phyloP scores from a whole-genome alignment of 2,329 filamentous ascomycete species.

The Aspergillus sp. region DNA sequence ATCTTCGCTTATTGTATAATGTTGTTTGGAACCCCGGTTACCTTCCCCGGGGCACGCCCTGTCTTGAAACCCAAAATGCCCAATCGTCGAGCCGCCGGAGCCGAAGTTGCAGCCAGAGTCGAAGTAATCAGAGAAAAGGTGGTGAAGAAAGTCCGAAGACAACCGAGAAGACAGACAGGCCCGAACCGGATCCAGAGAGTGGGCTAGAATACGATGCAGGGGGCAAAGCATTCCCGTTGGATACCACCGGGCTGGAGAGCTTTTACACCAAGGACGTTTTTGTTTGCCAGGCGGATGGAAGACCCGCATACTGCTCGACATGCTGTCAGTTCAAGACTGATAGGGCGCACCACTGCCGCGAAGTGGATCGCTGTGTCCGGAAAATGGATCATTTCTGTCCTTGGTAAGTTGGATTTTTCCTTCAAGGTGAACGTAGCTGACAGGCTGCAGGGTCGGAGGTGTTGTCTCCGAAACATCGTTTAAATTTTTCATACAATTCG shows the following conservation, averaged over 20 bases:
- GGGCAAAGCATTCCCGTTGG: slow-evolving; percentile 36
- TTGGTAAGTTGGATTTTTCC: slow-evolving; percentile 45
- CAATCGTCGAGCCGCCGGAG: slow-evolving; percentile 12
- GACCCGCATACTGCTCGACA: slow-evolving; percentile 79
- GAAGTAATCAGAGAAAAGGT: slow-evolving; percentile 19
- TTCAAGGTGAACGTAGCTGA: slow-evolving; percentile 8
- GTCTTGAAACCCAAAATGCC: slow-evolving; percentile 20
- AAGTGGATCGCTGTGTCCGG: slow-evolving; percentile 72
- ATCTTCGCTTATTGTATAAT: slow-evolving; percentile 65
- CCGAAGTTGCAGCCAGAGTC: neutral
- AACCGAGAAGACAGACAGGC: slow-evolving; percentile 17
- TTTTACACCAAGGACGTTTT: slow-evolving; percentile 84
- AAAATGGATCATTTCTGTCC: slow-evolving; percentile 98
- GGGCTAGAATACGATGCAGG: slow-evolving; percentile 18
- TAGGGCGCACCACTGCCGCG: slow-evolving; percentile 78
- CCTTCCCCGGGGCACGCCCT: slow-evolving; percentile 58
- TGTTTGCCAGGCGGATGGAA: slow-evolving; percentile 74
- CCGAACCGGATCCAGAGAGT: slow-evolving; percentile 23
- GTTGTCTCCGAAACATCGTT: slow-evolving; percentile 81
- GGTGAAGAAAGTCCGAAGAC: slow-evolving; percentile 15
- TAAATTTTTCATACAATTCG: slow-evolving; percentile 91
- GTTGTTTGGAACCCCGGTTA: slow-evolving; percentile 70
- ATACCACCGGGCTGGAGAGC: slow-evolving; percentile 63
- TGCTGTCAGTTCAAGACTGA: slow-evolving; percentile 88
- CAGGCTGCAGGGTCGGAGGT: slow-evolving; percentile 68